phyloP scores from a whole-genome alignment of 495 filamentous ascomycete species.

The Copromyces sp. region DNA sequence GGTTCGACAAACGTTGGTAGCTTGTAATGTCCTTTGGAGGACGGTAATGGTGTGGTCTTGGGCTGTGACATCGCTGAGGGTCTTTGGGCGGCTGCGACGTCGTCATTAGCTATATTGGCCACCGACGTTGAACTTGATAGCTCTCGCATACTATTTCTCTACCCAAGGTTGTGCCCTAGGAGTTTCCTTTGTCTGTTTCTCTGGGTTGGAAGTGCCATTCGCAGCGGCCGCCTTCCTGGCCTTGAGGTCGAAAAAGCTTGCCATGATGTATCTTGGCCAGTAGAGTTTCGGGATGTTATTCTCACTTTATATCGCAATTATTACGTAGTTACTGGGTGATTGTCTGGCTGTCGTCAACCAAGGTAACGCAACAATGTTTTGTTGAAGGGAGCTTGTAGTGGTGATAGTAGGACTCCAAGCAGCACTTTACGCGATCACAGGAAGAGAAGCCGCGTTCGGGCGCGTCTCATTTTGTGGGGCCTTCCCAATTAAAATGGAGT shows the following conservation, averaged over 20 bases:
- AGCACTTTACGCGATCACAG: neutral
- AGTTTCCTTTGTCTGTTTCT: constrained; percentile 50
- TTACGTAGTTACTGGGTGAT: neutral
- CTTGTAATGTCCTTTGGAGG: constrained; percentile 84
- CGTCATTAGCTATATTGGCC: constrained; percentile 10
- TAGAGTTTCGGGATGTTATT: neutral
- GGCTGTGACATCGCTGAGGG: constrained; percentile 85
- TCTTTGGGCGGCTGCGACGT: constrained; percentile 70
- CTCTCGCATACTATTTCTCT: constrained; percentile 83
- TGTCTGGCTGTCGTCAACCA: neutral
- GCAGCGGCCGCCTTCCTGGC: constrained; percentile 77
- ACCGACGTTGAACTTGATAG: neutral
- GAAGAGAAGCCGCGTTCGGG: neutral
- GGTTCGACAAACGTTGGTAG: constrained; percentile 60
- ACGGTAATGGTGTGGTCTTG: constrained; percentile 96
- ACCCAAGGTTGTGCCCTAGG: constrained; percentile 83
- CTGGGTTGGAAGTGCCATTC: constrained; percentile 39
- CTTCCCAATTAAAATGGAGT: neutral
- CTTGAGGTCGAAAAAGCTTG: constrained; percentile 91
- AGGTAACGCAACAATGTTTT: neutral
- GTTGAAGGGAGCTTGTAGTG: neutral
- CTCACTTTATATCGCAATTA: neutral
- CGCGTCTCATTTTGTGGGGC: neutral
- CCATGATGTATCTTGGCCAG: constrained; percentile 33
- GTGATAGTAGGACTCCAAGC: neutral